Base-by-base conservation (phyloP, 257 asterid genomes). In the Verbena officinalis region DNA sequence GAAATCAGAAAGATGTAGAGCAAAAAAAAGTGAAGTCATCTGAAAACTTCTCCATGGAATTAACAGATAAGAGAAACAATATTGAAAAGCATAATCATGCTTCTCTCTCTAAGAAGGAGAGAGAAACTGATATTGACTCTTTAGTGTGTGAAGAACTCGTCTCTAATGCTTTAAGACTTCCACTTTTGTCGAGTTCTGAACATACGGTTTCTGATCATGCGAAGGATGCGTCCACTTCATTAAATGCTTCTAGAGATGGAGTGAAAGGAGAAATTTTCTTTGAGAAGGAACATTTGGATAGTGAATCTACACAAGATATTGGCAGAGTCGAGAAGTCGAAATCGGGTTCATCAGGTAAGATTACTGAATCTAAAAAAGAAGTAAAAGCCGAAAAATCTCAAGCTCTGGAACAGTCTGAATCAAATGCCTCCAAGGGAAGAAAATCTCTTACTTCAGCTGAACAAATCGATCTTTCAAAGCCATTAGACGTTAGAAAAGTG, bases 81-180 rank as follows among this genome's bases (percentile, higher is more conserved):
- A 72, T 30, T 33, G 48, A 27, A 43, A 62, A 64, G 74, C 72
- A 76, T 65, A 73, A 68, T 46, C 33, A 39, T 19, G 77, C 60
- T 75, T 70, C 77, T 64, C 68, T 60, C 56, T 36, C 39, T 33
- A 86, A 78, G 73, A 84, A 79, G 79, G 97, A 83, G 67, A 64
- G 71, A 71, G 97, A 84, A 62, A 59, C 69, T 38, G 83, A 84
- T 64, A 21, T 60, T 45, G 88, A 88, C 64, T 20, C 54, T 64
- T 72, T 71, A 45, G 87, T 83, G 12, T 85, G 85, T 74, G 99
- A 88, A 55, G 96, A 83, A 59, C 88, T 88, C 60, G 84, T 86
- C 75, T 90, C 93, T 23, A 83, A 78, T 73, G 83, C 96, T 69
- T 59, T 86, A 72, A 91, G 81, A 74, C 96, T 91, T 63, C 99